Evolutionary conservation across 73 alveolate species (phyloP).

Genomic region (Paramecium bursaria): DNA sequence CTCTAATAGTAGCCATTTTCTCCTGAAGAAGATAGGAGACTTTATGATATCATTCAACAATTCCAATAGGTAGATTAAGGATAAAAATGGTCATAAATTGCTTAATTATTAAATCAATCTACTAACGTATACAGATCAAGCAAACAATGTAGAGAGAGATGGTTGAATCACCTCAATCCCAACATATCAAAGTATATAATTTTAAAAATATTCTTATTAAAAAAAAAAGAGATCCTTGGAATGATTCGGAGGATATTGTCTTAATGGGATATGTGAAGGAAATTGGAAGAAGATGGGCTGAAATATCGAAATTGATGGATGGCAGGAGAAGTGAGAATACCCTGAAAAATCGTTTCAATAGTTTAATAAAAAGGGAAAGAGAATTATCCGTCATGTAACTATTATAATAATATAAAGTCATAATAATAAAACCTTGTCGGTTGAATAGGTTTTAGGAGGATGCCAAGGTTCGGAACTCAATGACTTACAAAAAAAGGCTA

Average conservation of each 20-base stretch:
- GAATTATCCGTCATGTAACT: slow-evolving; percentile 17
- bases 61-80: slow-evolving; percentile 32
- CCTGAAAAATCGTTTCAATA: slow-evolving; percentile 49
- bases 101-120: slow-evolving; percentile 8
- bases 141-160: slow-evolving; percentile 47
- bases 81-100: slow-evolving; percentile 19
- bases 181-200: slow-evolving; percentile 36
- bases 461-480: slow-evolving; percentile 49
- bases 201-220: neutral
- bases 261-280: neutral
- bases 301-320: slow-evolving; percentile 48
- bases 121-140: slow-evolving; percentile 37
- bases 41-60: slow-evolving; percentile 22
- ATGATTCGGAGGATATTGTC: slow-evolving; percentile 24
- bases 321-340: slow-evolving; percentile 55
- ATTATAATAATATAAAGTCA: neutral
- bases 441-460: too few relatives aligned
- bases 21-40: slow-evolving; percentile 32
- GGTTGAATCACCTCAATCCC: slow-evolving; percentile 53
- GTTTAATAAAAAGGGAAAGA: slow-evolving; percentile 43
- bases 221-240: slow-evolving; percentile 61
- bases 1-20: slow-evolving; percentile 2
- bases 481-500: slow-evolving; percentile 23
- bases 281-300: slow-evolving; percentile 59
- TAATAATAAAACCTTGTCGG: too few relatives aligned